A percentile compares a stretch with the other conserved stretches of the same genome.
Evolutionary conservation across 169 alveolate species (phyloP).

Genomic region (Besnoitia besnoiti): DNA sequence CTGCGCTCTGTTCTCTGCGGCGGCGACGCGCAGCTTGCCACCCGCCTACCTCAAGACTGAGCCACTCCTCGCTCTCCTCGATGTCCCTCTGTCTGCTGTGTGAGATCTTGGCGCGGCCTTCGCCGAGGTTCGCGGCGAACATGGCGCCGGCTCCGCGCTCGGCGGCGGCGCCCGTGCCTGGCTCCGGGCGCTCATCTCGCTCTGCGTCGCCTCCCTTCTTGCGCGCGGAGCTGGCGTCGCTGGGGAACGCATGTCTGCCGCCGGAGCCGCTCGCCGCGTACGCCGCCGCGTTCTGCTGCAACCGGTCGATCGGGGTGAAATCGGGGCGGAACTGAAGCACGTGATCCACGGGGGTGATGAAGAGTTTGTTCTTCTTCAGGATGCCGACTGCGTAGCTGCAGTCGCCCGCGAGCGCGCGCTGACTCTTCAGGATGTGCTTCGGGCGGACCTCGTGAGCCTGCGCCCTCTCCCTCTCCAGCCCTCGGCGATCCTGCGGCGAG

Average conservation of each 20-base stretch:
- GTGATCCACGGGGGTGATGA: conserved; percentile 34
- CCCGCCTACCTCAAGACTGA: conserved; percentile 26
- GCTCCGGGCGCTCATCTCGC: not conserved
- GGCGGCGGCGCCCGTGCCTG: not conserved
- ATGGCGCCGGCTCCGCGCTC: not conserved
- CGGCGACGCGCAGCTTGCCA: not conserved
- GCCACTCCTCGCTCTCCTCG: conserved; percentile 51
- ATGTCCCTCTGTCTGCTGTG: conserved; percentile 27
- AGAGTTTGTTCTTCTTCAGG: conserved; percentile 17
- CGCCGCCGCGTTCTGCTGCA: not conserved
- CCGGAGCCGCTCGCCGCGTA: not conserved
- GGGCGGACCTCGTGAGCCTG: not conserved
- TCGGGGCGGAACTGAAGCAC: conserved; percentile 48
- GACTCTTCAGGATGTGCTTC: conserved; percentile 30
- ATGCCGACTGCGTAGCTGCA: conserved; percentile 57
- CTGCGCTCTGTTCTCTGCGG: not conserved
- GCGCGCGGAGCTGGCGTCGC: not conserved
- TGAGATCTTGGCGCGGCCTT: not conserved
- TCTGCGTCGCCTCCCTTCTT: not conserved
- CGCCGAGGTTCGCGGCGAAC: not conserved
- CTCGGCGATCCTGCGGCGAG: not conserved
- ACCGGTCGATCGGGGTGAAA: conserved; percentile 12
- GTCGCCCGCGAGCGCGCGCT: conserved; percentile 28
- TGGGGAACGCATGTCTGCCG: not conserved
- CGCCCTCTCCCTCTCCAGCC: not conserved